Evolutionary conservation across 2,329 filamentous ascomycete species (phyloP).

Genomic region (Hypoxylon sp.): DNA sequence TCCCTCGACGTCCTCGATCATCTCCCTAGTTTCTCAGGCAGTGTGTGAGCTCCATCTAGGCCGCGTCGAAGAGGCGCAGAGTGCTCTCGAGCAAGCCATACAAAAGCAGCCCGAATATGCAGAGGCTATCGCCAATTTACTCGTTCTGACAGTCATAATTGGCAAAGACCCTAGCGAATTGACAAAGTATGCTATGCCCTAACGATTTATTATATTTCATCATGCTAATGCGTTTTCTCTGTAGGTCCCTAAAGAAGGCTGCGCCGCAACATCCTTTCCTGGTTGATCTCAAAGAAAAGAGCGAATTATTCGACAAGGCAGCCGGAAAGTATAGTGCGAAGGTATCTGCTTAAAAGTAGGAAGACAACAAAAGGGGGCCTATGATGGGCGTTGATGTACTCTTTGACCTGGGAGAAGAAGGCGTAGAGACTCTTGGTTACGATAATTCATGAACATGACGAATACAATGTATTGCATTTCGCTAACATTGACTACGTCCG

Average conservation of each 20-base stretch:
- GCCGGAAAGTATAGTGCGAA: slow-evolving; percentile 90
- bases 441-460: slow-evolving; percentile 36
- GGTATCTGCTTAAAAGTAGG: slow-evolving; percentile 71
- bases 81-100: slow-evolving; percentile 84
- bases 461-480: slow-evolving; percentile 17
- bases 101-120: slow-evolving; percentile 79
- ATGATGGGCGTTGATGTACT: slow-evolving; percentile 19
- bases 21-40: slow-evolving; percentile 87
- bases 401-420: slow-evolving; percentile 23
- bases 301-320: slow-evolving; percentile 86
- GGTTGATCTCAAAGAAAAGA: slow-evolving; percentile 85
- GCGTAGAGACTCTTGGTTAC: slow-evolving; percentile 26
- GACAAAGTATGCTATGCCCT: slow-evolving; percentile 68
- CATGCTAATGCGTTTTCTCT: slow-evolving; percentile 17
- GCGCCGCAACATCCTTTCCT: slow-evolving; percentile 80
- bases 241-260: slow-evolving; percentile 69
- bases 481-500: neutral
- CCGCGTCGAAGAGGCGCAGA: slow-evolving; percentile 88
- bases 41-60: slow-evolving; percentile 93
- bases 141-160: slow-evolving; percentile 83
- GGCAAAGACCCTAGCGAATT: slow-evolving; percentile 79
- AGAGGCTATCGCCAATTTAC: slow-evolving; percentile 84
- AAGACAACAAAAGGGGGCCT: slow-evolving; percentile 10
- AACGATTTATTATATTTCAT: neutral
- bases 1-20: slow-evolving; percentile 81